phyloP scores from a whole-genome alignment of 139 green algal genomes.

The Haematococcus sp. region DNA sequence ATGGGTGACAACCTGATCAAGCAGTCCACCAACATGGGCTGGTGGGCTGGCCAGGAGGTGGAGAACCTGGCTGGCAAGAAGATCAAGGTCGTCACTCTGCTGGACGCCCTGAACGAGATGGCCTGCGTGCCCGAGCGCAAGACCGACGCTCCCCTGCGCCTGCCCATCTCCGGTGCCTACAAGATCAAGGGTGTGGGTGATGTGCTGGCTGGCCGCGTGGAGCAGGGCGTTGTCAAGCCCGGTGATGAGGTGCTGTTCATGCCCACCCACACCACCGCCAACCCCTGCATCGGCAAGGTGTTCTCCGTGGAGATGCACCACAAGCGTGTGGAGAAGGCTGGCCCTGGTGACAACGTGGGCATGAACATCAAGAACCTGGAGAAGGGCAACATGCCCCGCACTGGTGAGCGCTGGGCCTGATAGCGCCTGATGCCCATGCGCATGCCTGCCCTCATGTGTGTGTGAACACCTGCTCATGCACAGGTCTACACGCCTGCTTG shows the following conservation, averaged over 20 bases:
- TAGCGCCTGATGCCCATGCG: neutral
- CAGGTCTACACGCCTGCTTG: neutral
- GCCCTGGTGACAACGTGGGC: constrained; percentile 98
- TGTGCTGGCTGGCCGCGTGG: constrained; percentile 96
- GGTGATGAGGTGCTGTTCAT: constrained; percentile 87
- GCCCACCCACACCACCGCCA: constrained; percentile 84
- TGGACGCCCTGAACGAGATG: constrained; percentile 90
- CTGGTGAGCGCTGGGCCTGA: constrained; percentile 35
- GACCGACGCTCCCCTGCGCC: constrained; percentile 77
- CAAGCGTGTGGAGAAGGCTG: constrained; percentile 90
- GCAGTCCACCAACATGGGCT: constrained; percentile 92
- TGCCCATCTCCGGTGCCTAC: constrained; percentile 95
- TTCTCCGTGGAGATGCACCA: constrained; percentile 99
- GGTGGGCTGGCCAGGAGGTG: constrained; percentile 88
- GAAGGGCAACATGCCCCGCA: constrained; percentile 91
- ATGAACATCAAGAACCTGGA: constrained; percentile 99
- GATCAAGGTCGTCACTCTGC: constrained; percentile 73
- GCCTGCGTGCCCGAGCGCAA: constrained; percentile 81
- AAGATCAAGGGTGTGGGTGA: constrained; percentile 99
- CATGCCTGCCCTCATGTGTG: neutral
- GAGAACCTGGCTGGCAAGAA: constrained; percentile 40
- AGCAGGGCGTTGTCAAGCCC: constrained; percentile 95
- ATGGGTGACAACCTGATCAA: constrained; percentile 99
- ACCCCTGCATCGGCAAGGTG: constrained; percentile 91
- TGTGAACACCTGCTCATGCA: neutral